Base-by-base conservation (phyloP, 108 stramenopile species). In the Nannochloropsis gaditana region DNA sequence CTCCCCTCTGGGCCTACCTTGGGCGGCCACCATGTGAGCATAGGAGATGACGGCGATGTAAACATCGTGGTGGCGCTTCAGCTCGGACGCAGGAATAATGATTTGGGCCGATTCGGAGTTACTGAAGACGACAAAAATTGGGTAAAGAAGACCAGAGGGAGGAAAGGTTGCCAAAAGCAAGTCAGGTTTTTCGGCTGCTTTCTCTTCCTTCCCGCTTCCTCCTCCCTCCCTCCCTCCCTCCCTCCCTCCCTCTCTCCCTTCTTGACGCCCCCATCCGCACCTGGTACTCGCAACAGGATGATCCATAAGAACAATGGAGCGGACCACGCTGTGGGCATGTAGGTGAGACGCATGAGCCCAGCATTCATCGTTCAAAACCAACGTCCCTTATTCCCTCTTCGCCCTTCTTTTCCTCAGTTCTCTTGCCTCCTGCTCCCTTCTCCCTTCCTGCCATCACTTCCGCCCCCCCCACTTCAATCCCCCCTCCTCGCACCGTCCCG, bases 61-160 rank as follows among this genome's bases (percentile, higher is more conserved):
- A 85, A 99, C 93, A 90, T 99, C 99, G 87, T 98, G 93, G 85
- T 92, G 91, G 45, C 98, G 87, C 41, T 44, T 44, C 44, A 97
- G 95, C 91, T 99, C 97, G 45, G 95, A 93, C 42, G 96, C 96
- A 79, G 99, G 99, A 83, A 99, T 95, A 92, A 99, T 96, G 91
- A 99, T 95, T 92, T 99, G 99, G 43, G 91, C 95, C 59, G 93
- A 94, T 84, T 99, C 96, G 45, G 91, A 87, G 80, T 90, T 79
- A 41, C 83, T 83, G 21, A 83, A 84, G 45, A 21, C 21, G 9
- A 73, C 19, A n/a, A n/a, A 73, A 8, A n/a, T 15, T 4, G 59
- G 59, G 59, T 4, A 8, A n/a, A n/a, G 59, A 73, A 15, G 47
- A 50, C 11, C 11, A 15, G 47, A 50, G 47, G 47, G 47, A 50